Base-by-base conservation (phyloP, 176 grass and related monocot species). In the Tuctoria greenei region DNA sequence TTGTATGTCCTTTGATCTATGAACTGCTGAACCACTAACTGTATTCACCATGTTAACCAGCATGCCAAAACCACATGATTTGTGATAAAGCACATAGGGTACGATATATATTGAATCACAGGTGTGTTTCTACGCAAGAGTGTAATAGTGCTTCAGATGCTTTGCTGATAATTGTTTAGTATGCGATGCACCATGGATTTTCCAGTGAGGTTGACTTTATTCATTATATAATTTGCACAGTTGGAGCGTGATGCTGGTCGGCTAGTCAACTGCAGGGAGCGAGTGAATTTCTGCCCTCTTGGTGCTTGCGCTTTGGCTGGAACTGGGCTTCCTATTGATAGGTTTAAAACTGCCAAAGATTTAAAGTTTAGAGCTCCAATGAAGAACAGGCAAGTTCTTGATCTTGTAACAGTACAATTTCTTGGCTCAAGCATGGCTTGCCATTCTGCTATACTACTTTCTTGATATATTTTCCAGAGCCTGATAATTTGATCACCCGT, bases 231-330 rank as follows among this genome's bases (percentile, higher is more conserved):
- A 45, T 57, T 47, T 79, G 58, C 40, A 66, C 76, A 98, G 95
- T 83, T 98, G 83, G 91, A 95, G 67, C 91, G 95, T 60, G 95
- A 98, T 92, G 83, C 84, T 66, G 89, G 89, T 23, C 82, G 95
- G 42, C 76, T 98, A 55, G 73, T 88, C 44, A 87, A 94, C 75
- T 98, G 95, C 84, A 92, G 93, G 82, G 91, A 94, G 71, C 69
- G 87, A 31, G 64, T 98, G 79, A 98, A 98, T 79, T 94, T 93
- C 68, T 98, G 91, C 42, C 95, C 95, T 69, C 84, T 98, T 49
- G 95, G 95, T 82, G 95, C 91, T 81, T 93, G 95, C 88, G 95
- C 95, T 76, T 84, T 98, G 84, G 95, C 95, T 86, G 95, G 95
- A 72, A 98, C 95, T 36, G 91, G 95, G 16, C 95, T 98, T 77